Conservation (phyloP, 768 basidiomycete species). For the Trametes meyenii region DNA sequence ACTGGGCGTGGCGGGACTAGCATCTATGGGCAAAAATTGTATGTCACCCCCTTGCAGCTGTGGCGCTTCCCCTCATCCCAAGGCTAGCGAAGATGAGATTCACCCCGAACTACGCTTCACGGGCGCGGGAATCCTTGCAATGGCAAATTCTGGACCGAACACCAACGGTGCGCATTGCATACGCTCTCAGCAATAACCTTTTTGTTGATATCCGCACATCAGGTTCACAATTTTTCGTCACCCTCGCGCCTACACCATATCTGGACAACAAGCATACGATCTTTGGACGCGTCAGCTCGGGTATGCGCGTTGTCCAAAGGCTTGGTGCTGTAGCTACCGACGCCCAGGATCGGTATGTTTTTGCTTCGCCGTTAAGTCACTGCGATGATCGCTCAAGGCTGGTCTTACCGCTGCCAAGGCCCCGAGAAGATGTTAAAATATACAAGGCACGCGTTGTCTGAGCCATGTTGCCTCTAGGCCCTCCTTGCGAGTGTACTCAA, state of each 20-base stretch:
- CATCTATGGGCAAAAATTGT: constrained; percentile 90
- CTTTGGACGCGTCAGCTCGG: constrained; percentile 86
- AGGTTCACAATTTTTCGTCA: constrained; percentile 97
- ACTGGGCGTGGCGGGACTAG: constrained; percentile 92
- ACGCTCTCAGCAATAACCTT: neutral
- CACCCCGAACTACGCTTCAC: constrained; percentile 91
- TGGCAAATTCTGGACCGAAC: constrained; percentile 98
- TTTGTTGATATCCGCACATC: neutral
- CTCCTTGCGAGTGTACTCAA: neutral
- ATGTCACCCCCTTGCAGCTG: constrained; percentile 32
- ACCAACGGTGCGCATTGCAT: constrained; percentile 61
- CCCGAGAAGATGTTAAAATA: constrained; percentile 87
- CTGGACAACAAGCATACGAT: constrained; percentile 87
- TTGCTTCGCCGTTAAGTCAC: neutral
- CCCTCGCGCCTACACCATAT: constrained; percentile 80
- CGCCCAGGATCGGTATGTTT: constrained; percentile 76
- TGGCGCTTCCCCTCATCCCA: neutral
- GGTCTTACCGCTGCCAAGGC: constrained; percentile 33
- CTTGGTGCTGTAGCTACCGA: constrained; percentile 91
- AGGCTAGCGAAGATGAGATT: constrained; percentile 81
- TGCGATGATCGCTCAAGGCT: neutral
- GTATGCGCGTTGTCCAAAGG: constrained; percentile 91
- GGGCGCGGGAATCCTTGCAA: constrained; percentile 93
- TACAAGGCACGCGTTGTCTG: constrained; percentile 62
- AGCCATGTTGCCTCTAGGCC: neutral